phyloP scores from a whole-genome alignment of 441 rosid genomes.

The Pelargonium myrrhifolium region DNA sequence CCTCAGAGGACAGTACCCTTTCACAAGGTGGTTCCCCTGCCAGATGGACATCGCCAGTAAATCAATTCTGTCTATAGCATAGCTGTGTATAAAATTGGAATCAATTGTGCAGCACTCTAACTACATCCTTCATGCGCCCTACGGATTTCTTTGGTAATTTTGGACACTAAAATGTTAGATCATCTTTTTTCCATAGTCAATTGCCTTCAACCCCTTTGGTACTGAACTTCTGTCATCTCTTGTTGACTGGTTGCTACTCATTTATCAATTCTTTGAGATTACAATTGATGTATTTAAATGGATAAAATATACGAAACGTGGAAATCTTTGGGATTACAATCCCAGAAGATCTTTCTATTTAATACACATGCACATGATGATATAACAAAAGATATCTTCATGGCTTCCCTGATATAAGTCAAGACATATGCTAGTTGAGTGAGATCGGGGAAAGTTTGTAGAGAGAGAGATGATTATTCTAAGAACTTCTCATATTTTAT shows the following conservation, averaged over 20 bases:
- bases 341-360: too few species aligned
- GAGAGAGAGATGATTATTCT: background rate
- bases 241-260: too few species aligned
- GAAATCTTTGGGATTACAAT: too few species aligned
- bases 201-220: background rate
- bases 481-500: background rate
- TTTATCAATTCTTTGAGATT: too few species aligned
- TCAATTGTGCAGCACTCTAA: background rate
- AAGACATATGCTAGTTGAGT: background rate
- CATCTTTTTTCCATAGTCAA: background rate
- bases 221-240: too few species aligned
- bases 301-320: too few species aligned
- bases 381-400: too few species aligned
- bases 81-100: conserved; percentile 20
- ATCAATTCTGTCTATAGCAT: conserved; percentile 12
- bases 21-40: conserved; percentile 70
- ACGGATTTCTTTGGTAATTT: background rate
- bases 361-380: too few species aligned
- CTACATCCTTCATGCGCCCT: background rate
- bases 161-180: background rate
- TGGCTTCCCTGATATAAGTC: too few species aligned
- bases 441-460: background rate
- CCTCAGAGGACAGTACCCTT: conserved; percentile 79
- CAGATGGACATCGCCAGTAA: conserved; percentile 76
- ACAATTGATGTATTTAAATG: too few species aligned